Conservation (phyloP, 2,329 filamentous ascomycete species). For the Talaromyces albobiverticillius region DNA sequence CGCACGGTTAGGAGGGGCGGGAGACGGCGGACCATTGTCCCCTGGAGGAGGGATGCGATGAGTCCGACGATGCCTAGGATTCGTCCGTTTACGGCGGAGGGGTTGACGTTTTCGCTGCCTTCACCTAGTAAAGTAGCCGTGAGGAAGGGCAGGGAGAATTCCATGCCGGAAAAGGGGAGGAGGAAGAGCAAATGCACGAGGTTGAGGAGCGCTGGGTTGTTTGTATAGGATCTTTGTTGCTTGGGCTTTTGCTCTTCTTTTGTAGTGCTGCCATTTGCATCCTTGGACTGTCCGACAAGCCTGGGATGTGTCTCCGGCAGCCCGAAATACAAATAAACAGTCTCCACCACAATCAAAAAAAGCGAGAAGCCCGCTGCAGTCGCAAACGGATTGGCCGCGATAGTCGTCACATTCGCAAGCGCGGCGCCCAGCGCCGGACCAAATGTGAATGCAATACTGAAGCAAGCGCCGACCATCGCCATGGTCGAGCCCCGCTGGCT, state of each 20-base stretch:
- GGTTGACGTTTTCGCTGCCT: no score
- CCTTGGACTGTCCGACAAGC: conserved; percentile 46
- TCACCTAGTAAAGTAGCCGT: conserved; percentile 94
- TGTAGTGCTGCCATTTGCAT: conserved; percentile 14
- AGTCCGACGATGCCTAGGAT: conserved; percentile 89
- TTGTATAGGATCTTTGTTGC: conserved; percentile 57
- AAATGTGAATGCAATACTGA: conserved; percentile 95
- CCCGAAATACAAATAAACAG: conserved; percentile 75
- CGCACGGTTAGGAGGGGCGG: conserved; percentile 78
- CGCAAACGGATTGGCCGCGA: conserved; percentile 89
- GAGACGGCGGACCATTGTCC: conserved; percentile 81
- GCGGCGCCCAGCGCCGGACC: conserved; percentile 89
- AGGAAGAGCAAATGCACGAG: conserved; percentile 85
- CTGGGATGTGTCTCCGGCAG: conserved; percentile 78
- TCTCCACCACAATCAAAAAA: conserved; percentile 80
- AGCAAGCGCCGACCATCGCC: conserved; percentile 94
- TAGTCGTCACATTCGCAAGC: conserved; percentile 71
- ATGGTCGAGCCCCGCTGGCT: conserved; percentile 83
- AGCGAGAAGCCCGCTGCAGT: conserved; percentile 87
- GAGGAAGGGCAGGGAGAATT: conserved; percentile 96
- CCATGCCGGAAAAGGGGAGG: conserved; percentile 96
- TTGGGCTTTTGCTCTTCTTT: conserved; percentile 27
- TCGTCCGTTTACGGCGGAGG: conserved; percentile 73
- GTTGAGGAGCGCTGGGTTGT: conserved; percentile 80
- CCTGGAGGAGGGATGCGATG: conserved; percentile 87